Conservation (phyloP, 352 stramenopile genomes). For the Phytophthora melonis region DNA sequence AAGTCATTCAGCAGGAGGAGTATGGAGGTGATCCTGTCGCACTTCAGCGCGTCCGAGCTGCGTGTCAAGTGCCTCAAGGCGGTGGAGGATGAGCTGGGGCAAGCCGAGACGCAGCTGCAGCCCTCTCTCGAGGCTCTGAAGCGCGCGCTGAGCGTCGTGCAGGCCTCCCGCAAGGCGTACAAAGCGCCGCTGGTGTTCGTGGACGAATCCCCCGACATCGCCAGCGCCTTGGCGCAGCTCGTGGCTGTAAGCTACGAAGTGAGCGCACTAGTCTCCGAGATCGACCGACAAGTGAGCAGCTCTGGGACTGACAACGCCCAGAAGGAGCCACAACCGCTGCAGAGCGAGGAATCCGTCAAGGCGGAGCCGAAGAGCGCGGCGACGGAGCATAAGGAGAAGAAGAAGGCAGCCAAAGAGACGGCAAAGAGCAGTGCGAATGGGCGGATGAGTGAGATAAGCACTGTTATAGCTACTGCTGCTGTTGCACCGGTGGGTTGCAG, state of each 20-base stretch:
- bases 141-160: constrained; percentile 19
- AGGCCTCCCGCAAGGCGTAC: constrained; percentile 14
- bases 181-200: constrained; percentile 9
- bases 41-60: constrained; percentile 23
- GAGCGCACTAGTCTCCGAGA: constrained; percentile 14
- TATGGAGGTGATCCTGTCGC: constrained; percentile 25
- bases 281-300: constrained; percentile 16
- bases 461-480: not conserved
- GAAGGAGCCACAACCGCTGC: not conserved
- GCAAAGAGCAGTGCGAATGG: not conserved
- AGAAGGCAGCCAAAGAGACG: constrained; percentile 20
- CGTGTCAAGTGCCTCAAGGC: constrained; percentile 23
- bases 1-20: no score
- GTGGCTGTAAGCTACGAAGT: constrained; percentile 22
- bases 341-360: not conserved
- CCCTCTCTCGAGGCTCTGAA: constrained; percentile 16
- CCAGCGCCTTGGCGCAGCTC: constrained; percentile 10
- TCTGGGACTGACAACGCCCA: not conserved
- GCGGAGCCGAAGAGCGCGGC: constrained; percentile 3
- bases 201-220: constrained; percentile 12
- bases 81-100: constrained; percentile 18
- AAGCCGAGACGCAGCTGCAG: constrained; percentile 8
- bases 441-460: not conserved
- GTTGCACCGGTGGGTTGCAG: not conserved
- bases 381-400: constrained; percentile 2